Percentiles rank a stretch among this genome's conserved stretches.
Evolutionary conservation across 805 yeast species (phyloP).

Genomic region (Yamadazyma philogaea): DNA sequence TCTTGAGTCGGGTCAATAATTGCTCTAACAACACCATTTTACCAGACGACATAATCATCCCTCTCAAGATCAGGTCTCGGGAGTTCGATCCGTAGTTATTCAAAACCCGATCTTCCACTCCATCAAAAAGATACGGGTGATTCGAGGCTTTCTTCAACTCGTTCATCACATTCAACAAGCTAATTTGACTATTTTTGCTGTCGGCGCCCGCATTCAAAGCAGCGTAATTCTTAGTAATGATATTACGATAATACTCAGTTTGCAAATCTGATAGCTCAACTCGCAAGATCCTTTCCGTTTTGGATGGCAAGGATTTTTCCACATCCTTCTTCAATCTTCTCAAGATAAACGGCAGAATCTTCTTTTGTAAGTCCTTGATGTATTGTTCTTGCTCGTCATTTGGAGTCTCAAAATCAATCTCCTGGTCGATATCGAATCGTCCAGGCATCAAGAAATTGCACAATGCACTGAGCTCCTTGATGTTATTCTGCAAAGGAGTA

Average conservation of each 20-base stretch:
- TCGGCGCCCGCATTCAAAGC: constrained; percentile 77
- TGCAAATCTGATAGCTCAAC: constrained; percentile 95
- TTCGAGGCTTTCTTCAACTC: constrained; percentile 96
- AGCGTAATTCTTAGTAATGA: constrained; percentile 84
- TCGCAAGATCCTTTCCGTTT: constrained; percentile 90
- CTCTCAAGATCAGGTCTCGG: constrained; percentile 80
- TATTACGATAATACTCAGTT: constrained; percentile 91
- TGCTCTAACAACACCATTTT: constrained; percentile 96
- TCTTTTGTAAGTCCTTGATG: constrained; percentile 77
- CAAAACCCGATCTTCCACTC: constrained; percentile 81
- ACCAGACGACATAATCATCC: constrained; percentile 96
- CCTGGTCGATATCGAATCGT: constrained; percentile 82
- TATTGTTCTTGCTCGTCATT: constrained; percentile 84
- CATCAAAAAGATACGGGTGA: constrained; percentile 93
- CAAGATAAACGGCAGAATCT: constrained; percentile 87
- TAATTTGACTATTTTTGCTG: constrained; percentile 66
- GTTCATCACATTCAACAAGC: constrained; percentile 86
- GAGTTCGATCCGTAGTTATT: constrained; percentile 59
- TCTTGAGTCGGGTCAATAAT: constrained; percentile 72
- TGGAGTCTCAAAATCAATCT: constrained; percentile 90
- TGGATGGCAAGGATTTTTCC: constrained; percentile 93
- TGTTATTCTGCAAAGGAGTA: constrained; percentile 94
- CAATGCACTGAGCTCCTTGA: constrained; percentile 91
- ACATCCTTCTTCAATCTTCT: constrained; percentile 96
- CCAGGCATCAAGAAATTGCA: constrained; percentile 97